Percentiles rank a stretch among this genome's conserved stretches.
phyloP scores from a whole-genome alignment of 1,284 basidiomycete species.

The Trichosporon sp. region DNA sequence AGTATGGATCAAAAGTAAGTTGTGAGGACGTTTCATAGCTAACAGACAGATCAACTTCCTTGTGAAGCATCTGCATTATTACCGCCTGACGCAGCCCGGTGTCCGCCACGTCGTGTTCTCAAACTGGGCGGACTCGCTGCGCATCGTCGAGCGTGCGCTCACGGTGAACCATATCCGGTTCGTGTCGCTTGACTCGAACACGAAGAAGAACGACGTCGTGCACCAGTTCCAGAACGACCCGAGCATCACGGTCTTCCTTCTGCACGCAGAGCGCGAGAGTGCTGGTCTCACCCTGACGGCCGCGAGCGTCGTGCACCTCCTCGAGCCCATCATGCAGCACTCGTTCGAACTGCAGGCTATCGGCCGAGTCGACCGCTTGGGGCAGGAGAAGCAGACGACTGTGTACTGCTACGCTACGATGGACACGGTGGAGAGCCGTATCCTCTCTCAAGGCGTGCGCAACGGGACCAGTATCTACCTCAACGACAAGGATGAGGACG shows the following conservation, averaged over 20 bases:
- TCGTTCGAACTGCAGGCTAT: slow-evolving; percentile 55
- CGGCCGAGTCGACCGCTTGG: slow-evolving; percentile 38
- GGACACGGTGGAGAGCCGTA: slow-evolving; percentile 54
- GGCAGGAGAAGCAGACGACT: slow-evolving; percentile 50
- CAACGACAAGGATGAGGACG: slow-evolving; percentile 39
- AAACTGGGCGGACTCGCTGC: slow-evolving; percentile 52
- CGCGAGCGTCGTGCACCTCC: slow-evolving; percentile 54
- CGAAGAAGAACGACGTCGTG: slow-evolving; percentile 46
- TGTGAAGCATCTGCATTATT: slow-evolving; percentile 50
- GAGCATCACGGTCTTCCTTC: slow-evolving; percentile 52
- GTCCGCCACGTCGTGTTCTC: slow-evolving; percentile 55
- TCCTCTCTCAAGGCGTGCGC: slow-evolving; percentile 50
- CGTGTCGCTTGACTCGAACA: slow-evolving; percentile 41
- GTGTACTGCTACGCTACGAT: slow-evolving; percentile 55
- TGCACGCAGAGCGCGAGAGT: slow-evolving; percentile 55
- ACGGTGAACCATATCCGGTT: slow-evolving; percentile 46
- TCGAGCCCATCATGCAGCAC: slow-evolving; percentile 55
- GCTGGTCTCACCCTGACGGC: slow-evolving; percentile 55
- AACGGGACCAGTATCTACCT: slow-evolving; percentile 54
- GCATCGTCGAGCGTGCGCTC: slow-evolving; percentile 53
- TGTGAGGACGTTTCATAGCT: neutral
- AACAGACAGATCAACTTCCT: slow-evolving; percentile 50
- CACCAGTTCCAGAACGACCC: slow-evolving; percentile 48
- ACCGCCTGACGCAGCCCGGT: slow-evolving; percentile 34
- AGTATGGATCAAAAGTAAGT: slow-evolving; percentile 54